phyloP scores from a whole-genome alignment of 805 yeast genomes.

The Monosporozyma unispora region DNA sequence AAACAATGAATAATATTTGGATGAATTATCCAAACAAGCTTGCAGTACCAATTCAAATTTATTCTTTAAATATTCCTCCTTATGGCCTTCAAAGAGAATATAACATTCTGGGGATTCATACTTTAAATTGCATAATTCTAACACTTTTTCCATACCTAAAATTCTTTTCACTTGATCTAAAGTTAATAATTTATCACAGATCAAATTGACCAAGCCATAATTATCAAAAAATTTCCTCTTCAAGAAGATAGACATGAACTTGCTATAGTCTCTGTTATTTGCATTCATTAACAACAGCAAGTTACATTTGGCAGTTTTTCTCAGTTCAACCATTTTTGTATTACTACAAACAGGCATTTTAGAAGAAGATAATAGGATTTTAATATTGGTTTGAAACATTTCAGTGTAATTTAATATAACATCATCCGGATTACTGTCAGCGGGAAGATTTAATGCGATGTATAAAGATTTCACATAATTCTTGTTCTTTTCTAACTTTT shows the following conservation, averaged over 20 bases:
- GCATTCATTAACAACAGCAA: constrained; percentile 18
- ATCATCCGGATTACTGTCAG: constrained; percentile 4
- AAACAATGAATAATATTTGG: constrained; percentile 11
- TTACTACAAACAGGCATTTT: not conserved
- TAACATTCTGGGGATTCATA: constrained; percentile 5
- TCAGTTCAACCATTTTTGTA: not conserved
- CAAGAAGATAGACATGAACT: constrained; percentile 26
- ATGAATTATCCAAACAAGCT: constrained; percentile 8
- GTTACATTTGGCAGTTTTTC: constrained; percentile 13
- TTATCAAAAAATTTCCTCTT: constrained; percentile 22
- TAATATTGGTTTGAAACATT: constrained; percentile 24
- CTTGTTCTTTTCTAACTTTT: constrained; percentile 15
- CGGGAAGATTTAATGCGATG: constrained; percentile 7
- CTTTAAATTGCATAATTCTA: constrained; percentile 9
- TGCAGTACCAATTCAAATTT: constrained; percentile 16
- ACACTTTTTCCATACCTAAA: constrained; percentile 13
- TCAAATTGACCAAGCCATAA: constrained; percentile 16
- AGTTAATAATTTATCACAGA: constrained; percentile 22
- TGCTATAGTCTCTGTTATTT: constrained; percentile 22
- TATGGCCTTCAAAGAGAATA: constrained; percentile 16
- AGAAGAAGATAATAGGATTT: constrained; percentile 10
- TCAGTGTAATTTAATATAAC: constrained; percentile 17
- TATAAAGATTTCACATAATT: constrained; percentile 11
- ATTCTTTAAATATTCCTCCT: constrained; percentile 15
- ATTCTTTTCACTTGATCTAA: constrained; percentile 22